phyloP scores from a whole-genome alignment of 176 grass and related monocot species.

The Avena eriantha region DNA sequence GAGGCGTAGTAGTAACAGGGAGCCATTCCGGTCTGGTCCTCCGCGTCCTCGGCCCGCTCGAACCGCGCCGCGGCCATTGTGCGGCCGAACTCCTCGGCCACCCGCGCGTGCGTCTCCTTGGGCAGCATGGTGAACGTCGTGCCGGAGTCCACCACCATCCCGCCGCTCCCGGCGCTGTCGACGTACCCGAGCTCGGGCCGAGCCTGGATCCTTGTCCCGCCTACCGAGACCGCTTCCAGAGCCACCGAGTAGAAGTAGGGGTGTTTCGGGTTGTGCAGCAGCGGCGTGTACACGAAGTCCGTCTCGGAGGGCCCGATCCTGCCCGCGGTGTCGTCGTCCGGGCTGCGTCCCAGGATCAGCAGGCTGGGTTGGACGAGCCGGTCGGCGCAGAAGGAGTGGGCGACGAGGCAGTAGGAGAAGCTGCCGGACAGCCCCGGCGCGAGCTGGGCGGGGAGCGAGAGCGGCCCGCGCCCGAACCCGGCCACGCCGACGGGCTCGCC shows the following conservation, averaged over 20 bases:
- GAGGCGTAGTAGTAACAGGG: conserved; percentile 68
- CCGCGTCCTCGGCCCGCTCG: conserved; percentile 45
- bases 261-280: conserved; percentile 84
- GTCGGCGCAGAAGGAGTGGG: conserved; percentile 76
- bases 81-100: conserved; percentile 59
- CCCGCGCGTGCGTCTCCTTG: conserved; percentile 58
- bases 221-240: conserved; percentile 69
- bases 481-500: conserved; percentile 87
- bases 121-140: conserved; percentile 96
- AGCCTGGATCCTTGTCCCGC: conserved; percentile 44
- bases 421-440: conserved; percentile 61
- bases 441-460: conserved; percentile 82
- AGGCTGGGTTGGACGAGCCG: conserved; percentile 70
- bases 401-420: conserved; percentile 95
- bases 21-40: conserved; percentile 49
- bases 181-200: conserved; percentile 51
- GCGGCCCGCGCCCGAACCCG: conserved; percentile 82
- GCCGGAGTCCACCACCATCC: conserved; percentile 91
- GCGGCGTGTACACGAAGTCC: conserved; percentile 79
- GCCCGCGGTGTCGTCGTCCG: conserved; percentile 13
- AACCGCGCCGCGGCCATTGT: conserved; percentile 63
- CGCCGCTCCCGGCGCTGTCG: conserved; percentile 78
- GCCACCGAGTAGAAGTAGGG: conserved; percentile 89
- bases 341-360: conserved; percentile 77
- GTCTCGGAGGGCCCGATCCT: not conserved